Percentiles rank a stretch among this genome's conserved stretches.
Conservation (phyloP, 169 alveolate genomes). For the Plasmodium inui region DNA sequence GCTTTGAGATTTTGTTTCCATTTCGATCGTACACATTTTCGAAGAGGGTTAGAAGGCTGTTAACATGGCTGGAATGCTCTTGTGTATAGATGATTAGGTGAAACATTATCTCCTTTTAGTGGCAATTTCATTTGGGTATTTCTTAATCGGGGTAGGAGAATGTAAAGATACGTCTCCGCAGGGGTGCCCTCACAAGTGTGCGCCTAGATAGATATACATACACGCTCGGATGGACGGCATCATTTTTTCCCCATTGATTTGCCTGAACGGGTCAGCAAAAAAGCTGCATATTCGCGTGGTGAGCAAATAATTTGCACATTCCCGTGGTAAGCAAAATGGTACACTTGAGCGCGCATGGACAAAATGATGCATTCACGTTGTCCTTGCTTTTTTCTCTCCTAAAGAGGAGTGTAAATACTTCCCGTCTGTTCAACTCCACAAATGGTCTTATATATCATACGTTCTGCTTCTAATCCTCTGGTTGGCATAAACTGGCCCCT, state of each 20-base stretch:
- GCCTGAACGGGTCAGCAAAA: not conserved
- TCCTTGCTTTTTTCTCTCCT: not conserved
- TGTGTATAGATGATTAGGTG: slow-evolving; percentile 57
- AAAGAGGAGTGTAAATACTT: not conserved
- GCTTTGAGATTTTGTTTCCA: slow-evolving; percentile 23
- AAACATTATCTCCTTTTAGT: slow-evolving; percentile 23
- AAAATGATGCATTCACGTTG: not conserved
- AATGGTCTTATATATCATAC: not conserved
- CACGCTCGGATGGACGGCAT: not conserved
- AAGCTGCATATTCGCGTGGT: not conserved
- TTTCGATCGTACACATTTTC: slow-evolving; percentile 59
- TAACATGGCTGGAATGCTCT: slow-evolving; percentile 3
- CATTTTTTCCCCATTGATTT: not conserved
- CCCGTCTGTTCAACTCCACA: not conserved
- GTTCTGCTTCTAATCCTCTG: not conserved
- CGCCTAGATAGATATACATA: not conserved
- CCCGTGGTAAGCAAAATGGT: not conserved
- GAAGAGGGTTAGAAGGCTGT: slow-evolving; percentile 2
- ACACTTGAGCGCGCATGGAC: not conserved
- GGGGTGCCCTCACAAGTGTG: too few relatives aligned
- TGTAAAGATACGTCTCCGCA: not conserved
- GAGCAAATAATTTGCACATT: not conserved
- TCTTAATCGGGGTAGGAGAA: not conserved
- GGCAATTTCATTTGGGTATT: not conserved
- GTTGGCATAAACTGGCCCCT: not conserved